phyloP scores from a whole-genome alignment of 1,284 basidiomycete genomes.

The Heterobasidion parviporum region DNA sequence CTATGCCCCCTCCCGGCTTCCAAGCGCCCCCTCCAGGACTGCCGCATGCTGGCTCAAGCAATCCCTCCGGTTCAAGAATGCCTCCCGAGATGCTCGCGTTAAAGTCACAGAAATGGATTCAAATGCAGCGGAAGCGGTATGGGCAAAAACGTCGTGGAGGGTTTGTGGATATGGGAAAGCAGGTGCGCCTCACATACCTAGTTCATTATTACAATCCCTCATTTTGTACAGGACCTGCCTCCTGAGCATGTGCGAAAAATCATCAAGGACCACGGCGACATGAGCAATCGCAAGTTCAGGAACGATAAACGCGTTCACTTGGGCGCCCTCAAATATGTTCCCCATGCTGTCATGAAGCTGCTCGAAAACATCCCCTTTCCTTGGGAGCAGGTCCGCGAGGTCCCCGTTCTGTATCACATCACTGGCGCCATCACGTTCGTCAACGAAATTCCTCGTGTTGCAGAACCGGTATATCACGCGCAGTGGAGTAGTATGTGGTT shows the following conservation, averaged over 20 bases:
- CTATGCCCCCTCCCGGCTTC: constrained; percentile 53
- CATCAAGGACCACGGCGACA: constrained; percentile 96
- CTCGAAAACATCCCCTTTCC: constrained; percentile 99
- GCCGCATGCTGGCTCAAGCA: constrained; percentile 24
- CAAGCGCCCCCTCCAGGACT: constrained; percentile 37
- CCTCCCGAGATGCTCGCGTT: constrained; percentile 73
- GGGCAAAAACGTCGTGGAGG: constrained; percentile 85
- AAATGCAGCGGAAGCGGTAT: constrained; percentile 88
- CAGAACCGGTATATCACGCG: constrained; percentile 97
- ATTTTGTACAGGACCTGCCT: constrained; percentile 57
- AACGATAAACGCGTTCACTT: constrained; percentile 99
- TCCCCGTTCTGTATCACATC: constrained; percentile 94
- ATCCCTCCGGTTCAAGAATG: constrained; percentile 51
- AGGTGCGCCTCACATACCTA: constrained; percentile 38
- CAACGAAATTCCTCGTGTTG: constrained; percentile 94
- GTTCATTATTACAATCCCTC: constrained; percentile 6
- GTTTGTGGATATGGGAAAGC: constrained; percentile 90
- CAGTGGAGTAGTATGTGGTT: constrained; percentile 99
- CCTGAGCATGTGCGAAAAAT: constrained; percentile 97
- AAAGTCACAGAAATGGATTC: constrained; percentile 91
- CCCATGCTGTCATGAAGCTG: constrained; percentile 98
- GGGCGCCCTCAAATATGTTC: constrained; percentile 97
- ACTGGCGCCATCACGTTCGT: constrained; percentile 99
- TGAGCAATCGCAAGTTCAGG: constrained; percentile 94
- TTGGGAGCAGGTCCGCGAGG: constrained; percentile 99